phyloP scores from a whole-genome alignment of 805 yeast genomes.

The Ogataea haglerorum region DNA sequence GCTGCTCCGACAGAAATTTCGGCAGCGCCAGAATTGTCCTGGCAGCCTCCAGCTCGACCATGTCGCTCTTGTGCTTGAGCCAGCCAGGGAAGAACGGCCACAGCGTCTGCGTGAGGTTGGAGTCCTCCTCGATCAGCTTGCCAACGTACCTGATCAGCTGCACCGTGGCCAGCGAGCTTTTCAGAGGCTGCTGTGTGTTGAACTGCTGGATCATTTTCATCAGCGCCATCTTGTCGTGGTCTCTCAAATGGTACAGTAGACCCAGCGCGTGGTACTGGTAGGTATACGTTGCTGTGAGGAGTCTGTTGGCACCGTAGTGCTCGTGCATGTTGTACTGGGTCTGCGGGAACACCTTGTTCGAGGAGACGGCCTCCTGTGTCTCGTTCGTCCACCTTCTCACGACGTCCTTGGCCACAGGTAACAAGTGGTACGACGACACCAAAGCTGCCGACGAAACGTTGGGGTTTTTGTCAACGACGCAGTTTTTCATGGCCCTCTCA shows the following conservation, averaged over 20 bases:
- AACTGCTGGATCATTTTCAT: conserved; percentile 84
- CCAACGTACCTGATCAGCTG: conserved; percentile 82
- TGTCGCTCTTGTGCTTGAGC: conserved; percentile 77
- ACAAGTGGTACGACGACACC: conserved; percentile 82
- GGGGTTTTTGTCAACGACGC: conserved; percentile 88
- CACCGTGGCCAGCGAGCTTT: conserved; percentile 78
- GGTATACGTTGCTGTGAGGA: conserved; percentile 71
- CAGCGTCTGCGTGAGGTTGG: conserved; percentile 55
- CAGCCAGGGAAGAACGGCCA: conserved; percentile 65
- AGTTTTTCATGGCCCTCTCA: conserved; percentile 87
- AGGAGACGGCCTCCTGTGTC: conserved; percentile 82
- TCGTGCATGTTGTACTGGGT: conserved; percentile 52
- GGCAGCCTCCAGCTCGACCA: conserved; percentile 90
- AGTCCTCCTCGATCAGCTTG: conserved; percentile 68
- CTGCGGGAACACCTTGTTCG: conserved; percentile 52
- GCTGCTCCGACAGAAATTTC: conserved; percentile 59
- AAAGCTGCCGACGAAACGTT: conserved; percentile 91
- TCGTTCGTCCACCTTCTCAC: conserved; percentile 94
- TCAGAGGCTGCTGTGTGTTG: conserved; percentile 54
- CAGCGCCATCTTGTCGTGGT: conserved; percentile 91
- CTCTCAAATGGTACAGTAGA: conserved; percentile 78
- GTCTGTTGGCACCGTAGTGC: conserved; percentile 50
- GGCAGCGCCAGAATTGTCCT: conserved; percentile 61
- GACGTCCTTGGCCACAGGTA: conserved; percentile 87
- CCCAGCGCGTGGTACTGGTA: conserved; percentile 97